Percentiles rank a stretch among this genome's conserved stretches.
phyloP scores from a whole-genome alignment of 345 rosid species.

The Syzygium oleosum region DNA sequence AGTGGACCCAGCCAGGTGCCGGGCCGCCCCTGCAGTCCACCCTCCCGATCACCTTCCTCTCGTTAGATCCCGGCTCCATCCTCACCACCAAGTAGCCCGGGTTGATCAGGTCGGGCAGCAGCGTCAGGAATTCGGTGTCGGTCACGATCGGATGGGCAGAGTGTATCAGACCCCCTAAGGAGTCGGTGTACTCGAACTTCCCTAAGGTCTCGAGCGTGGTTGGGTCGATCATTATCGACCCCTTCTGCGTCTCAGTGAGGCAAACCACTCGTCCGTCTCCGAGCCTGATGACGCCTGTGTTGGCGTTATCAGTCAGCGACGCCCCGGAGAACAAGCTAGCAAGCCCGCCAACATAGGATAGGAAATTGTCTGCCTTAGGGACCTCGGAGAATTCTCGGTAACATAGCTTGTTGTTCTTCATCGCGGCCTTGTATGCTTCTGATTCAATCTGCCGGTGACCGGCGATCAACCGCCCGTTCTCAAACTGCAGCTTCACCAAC shows the following conservation, averaged over 20 bases:
- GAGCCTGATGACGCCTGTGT: slow-evolving; percentile 75
- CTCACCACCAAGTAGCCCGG: slow-evolving; percentile 79
- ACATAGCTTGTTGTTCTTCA: slow-evolving; percentile 53
- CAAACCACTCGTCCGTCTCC: slow-evolving; percentile 92
- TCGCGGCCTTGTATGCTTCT: slow-evolving; percentile 82
- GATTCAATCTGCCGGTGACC: slow-evolving; percentile 89
- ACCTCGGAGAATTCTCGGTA: slow-evolving; percentile 91
- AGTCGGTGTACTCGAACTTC: slow-evolving; percentile 64
- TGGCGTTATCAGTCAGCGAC: slow-evolving; percentile 85
- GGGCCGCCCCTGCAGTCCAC: slow-evolving; percentile 75
- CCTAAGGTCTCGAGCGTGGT: slow-evolving; percentile 60
- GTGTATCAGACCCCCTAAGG: slow-evolving; percentile 64
- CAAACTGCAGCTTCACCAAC: slow-evolving; percentile 59
- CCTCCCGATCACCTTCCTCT: slow-evolving; percentile 79
- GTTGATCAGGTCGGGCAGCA: slow-evolving; percentile 68
- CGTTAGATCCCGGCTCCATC: slow-evolving; percentile 69
- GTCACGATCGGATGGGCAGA: slow-evolving; percentile 93
- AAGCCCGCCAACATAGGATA: slow-evolving; percentile 59
- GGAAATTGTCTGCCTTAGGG: slow-evolving; percentile 50
- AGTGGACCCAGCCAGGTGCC: slow-evolving; percentile 95
- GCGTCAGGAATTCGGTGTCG: slow-evolving; percentile 59
- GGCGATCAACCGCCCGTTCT: slow-evolving; percentile 49
- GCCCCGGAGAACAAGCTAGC: slow-evolving; percentile 78
- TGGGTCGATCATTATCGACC: slow-evolving; percentile 67
- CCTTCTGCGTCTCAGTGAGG: slow-evolving; percentile 89